phyloP scores from a whole-genome alignment of 805 yeast species.

The Sugiyamaella lignohabitans region DNA sequence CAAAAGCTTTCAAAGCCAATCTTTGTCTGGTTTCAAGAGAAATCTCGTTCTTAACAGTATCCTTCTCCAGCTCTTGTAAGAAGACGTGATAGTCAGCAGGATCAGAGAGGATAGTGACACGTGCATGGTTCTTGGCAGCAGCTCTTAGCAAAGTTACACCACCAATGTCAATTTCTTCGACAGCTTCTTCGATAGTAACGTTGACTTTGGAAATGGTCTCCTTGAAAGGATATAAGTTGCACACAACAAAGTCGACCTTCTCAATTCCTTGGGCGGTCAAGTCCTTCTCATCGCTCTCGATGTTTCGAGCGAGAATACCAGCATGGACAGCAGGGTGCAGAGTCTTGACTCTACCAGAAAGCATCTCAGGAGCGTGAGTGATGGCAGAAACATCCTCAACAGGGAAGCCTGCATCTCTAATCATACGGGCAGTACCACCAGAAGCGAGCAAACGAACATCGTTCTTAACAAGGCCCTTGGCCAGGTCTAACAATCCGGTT shows the following conservation, averaged over 20 bases:
- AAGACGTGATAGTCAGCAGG: conserved; percentile 89
- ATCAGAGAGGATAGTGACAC: conserved; percentile 93
- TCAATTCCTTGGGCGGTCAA: conserved; percentile 84
- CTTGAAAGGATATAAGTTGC: conserved; percentile 97
- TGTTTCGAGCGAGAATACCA: conserved; percentile 82
- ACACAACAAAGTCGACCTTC: conserved; percentile 93
- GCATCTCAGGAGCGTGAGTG: conserved; percentile 98
- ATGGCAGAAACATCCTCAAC: conserved; percentile 92
- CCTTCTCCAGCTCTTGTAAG: conserved; percentile 62
- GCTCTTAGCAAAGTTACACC: conserved; percentile 97
- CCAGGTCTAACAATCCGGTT: conserved; percentile 91
- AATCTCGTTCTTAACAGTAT: conserved; percentile 58
- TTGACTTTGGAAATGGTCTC: conserved; percentile 94
- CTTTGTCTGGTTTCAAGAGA: conserved; percentile 67
- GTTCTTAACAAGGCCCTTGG: conserved; percentile 86
- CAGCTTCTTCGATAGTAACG: conserved; percentile 95
- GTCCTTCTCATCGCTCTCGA: conserved; percentile 86
- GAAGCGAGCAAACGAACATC: conserved; percentile 91
- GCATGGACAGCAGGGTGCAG: conserved; percentile 99
- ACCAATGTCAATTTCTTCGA: conserved; percentile 97
- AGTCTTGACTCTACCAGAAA: conserved; percentile 97
- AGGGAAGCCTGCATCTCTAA: conserved; percentile 96
- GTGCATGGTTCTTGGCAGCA: conserved; percentile 95
- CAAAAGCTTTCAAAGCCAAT: conserved; percentile 93
- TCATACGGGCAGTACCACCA: conserved; percentile 93